phyloP scores from a whole-genome alignment of 2,329 filamentous ascomycete species.

The Fusarium siculi region DNA sequence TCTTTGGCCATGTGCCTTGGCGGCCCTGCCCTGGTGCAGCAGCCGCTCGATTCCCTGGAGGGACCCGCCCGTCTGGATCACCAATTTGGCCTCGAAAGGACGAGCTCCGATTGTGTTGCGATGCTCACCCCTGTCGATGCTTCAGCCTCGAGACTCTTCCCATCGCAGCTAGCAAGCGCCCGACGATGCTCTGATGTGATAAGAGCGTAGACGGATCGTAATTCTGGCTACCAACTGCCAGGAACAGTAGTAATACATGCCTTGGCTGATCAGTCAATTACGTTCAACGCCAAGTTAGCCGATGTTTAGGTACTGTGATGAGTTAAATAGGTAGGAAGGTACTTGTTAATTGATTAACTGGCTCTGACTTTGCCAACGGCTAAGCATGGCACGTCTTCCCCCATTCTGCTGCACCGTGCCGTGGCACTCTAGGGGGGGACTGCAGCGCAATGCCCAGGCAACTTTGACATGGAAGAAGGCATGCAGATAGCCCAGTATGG shows the following conservation, averaged over 20 bases:
- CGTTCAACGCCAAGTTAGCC: background rate
- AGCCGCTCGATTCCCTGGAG: constrained; percentile 30
- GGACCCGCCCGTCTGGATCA: constrained; percentile 36
- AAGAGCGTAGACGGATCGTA: constrained; percentile 11
- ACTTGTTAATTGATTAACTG: background rate
- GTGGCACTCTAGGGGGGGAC: constrained; percentile 9
- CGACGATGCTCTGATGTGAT: constrained; percentile 19
- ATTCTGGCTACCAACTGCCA: background rate
- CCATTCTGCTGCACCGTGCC: constrained; percentile 10
- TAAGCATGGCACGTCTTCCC: constrained; percentile 12
- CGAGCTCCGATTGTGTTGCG: constrained; percentile 26
- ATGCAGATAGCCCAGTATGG: constrained; percentile 17
- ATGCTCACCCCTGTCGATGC: constrained; percentile 20
- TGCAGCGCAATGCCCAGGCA: constrained; percentile 18
- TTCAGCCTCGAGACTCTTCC: constrained; percentile 19
- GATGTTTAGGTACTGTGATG: background rate
- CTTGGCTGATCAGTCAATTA: constrained; percentile 5
- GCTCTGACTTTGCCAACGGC: constrained; percentile 13
- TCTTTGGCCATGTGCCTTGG: constrained; percentile 3
- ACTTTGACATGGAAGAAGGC: constrained; percentile 1
- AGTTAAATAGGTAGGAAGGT: background rate
- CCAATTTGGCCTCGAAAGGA: constrained; percentile 25
- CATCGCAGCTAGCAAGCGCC: constrained; percentile 27
- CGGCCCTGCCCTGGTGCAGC: constrained; percentile 19
- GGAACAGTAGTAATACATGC: background rate